Percentiles rank a stretch among this genome's conserved stretches.
Evolutionary conservation across 2,329 filamentous ascomycete species (phyloP).

Genomic region (Colletotrichum horii): DNA sequence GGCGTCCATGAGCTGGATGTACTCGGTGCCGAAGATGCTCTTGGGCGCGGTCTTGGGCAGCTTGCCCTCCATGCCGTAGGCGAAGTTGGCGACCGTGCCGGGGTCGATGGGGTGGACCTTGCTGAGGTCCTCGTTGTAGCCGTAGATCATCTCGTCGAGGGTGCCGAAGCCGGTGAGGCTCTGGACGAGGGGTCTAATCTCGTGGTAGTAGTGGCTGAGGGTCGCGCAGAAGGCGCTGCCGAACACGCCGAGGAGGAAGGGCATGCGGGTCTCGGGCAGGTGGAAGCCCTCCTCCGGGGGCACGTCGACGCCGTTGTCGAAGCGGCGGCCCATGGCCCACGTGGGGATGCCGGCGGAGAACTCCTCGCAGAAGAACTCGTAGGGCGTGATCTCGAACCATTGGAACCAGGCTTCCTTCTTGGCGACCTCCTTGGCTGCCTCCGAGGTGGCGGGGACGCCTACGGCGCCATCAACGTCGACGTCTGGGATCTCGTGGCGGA

Average conservation of each 20-base stretch:
- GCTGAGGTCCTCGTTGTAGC: slow-evolving; percentile 77
- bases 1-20: slow-evolving; percentile 91
- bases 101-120: slow-evolving; percentile 96
- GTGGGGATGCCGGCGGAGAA: slow-evolving; percentile 90
- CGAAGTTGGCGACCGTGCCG: slow-evolving; percentile 88
- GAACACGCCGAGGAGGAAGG: slow-evolving; percentile 91
- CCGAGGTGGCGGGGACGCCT: slow-evolving; percentile 36
- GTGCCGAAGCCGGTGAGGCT: slow-evolving; percentile 76
- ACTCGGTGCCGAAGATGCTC: slow-evolving; percentile 72
- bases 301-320: slow-evolving; percentile 73
- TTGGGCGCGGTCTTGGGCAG: slow-evolving; percentile 80
- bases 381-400: slow-evolving; percentile 96
- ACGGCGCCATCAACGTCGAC: slow-evolving; percentile 49
- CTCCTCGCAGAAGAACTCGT: slow-evolving; percentile 95
- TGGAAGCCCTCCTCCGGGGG: slow-evolving; percentile 69
- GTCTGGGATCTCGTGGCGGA: slow-evolving; percentile 91
- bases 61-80: slow-evolving; percentile 77
- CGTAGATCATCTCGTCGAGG: slow-evolving; percentile 83
- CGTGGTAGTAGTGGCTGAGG: slow-evolving; percentile 92
- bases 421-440: slow-evolving; percentile 56
- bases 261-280: slow-evolving; percentile 83
- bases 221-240: slow-evolving; percentile 97
- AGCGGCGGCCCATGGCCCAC: slow-evolving; percentile 88
- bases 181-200: slow-evolving; percentile 82
- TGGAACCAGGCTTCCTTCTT: slow-evolving; percentile 88